Percentiles rank a stretch among this genome's conserved stretches.
Conservation (phyloP, 495 filamentous ascomycete genomes). For the Choiromyces venosus region DNA sequence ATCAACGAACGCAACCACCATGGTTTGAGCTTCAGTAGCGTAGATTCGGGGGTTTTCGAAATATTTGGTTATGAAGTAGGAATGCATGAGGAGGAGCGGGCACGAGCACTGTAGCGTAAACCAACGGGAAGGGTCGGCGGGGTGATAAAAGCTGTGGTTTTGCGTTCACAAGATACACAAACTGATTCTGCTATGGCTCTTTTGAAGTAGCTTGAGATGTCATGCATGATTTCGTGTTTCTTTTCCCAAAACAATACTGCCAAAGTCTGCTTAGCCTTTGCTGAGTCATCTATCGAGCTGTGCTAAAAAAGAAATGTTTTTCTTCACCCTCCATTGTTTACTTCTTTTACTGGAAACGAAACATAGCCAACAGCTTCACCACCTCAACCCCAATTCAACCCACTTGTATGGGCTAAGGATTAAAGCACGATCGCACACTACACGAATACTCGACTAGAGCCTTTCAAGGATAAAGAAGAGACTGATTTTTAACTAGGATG, state of each 20-base stretch:
- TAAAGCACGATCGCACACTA: neutral
- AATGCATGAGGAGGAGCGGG: neutral
- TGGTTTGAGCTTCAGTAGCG: neutral
- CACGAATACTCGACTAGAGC: neutral
- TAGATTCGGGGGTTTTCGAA: neutral
- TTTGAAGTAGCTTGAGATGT: neutral
- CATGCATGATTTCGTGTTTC: neutral
- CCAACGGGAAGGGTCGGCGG: neutral
- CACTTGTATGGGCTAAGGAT: neutral
- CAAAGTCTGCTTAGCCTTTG: neutral
- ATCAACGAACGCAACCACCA: neutral
- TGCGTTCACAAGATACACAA: neutral
- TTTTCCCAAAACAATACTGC: neutral
- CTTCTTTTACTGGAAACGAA: neutral
- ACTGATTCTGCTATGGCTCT: neutral
- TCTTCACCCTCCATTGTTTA: neutral
- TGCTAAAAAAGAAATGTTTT: neutral
- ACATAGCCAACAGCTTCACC: neutral
- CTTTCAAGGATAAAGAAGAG: neutral
- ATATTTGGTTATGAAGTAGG: neutral
- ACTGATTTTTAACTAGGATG: neutral
- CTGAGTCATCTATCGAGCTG: slow-evolving; percentile 3
- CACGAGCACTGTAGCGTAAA: neutral
- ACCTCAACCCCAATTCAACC: neutral
- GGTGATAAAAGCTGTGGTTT: neutral